These are phyloP conservation scores for Tricharina praecox DNA, from an alignment of 495 filamentous ascomycete genomes.

Conservation along the genomic window DNA sequence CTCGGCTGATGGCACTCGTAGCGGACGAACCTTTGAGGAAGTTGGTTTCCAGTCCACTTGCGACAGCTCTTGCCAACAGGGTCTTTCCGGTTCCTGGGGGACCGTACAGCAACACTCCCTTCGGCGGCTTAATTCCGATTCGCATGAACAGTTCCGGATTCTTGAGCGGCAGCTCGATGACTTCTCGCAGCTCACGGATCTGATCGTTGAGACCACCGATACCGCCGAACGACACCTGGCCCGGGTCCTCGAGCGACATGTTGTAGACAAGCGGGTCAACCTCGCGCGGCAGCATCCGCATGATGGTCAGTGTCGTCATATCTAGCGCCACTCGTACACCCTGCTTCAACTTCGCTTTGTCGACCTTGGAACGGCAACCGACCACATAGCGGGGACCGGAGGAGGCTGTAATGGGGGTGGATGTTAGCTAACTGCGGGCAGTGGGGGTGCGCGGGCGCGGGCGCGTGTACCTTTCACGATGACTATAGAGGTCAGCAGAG, in stretches of 20 bases:
- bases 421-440: not conserved
- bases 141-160: constrained; percentile 95
- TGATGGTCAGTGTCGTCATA: constrained; percentile 99
- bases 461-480: constrained; percentile 24
- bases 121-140: constrained; percentile 97
- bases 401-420: constrained; percentile 59
- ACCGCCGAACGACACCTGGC: constrained; percentile 94
- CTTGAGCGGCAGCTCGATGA: constrained; percentile 95
- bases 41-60: constrained; percentile 93
- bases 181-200: constrained; percentile 92
- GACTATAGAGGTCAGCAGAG: constrained; percentile 17
- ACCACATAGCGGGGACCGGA: constrained; percentile 97
- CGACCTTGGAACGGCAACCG: constrained; percentile 94
- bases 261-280: constrained; percentile 98
- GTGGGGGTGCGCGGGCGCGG: not conserved
- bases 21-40: constrained; percentile 63
- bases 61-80: constrained; percentile 82
- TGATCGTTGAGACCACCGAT: constrained; percentile 98
- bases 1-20: constrained; percentile 4
- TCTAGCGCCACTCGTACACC: constrained; percentile 95
- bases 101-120: constrained; percentile 95
- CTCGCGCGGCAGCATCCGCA: constrained; percentile 98
- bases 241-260: constrained; percentile 98
- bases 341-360: constrained; percentile 92
- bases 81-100: constrained; percentile 95